Base-by-base conservation (phyloP, 306 rosid species). In the Nissolia schottii region DNA sequence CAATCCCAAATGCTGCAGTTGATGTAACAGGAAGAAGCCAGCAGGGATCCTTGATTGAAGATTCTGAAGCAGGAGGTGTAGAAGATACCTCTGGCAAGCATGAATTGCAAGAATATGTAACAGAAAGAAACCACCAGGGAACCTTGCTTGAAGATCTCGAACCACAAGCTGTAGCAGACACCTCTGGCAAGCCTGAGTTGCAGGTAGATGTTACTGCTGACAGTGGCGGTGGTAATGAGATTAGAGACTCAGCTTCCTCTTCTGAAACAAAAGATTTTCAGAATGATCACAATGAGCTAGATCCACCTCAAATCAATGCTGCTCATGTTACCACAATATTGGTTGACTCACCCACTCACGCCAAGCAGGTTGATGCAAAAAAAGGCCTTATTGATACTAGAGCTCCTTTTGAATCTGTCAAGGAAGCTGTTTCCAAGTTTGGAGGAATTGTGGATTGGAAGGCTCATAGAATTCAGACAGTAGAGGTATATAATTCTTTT, bases 361-460 rank as follows among this genome's bases (percentile, higher is more conserved):
- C 53, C 56, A 80, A 81, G 76, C 82, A 72, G 71, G 62, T 45
- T 71, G 80, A 81, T 66, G 71, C 45, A 38, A 86, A 73, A 84
- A 89, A 86, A 81, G 85, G 87, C 66, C 73, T 79, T 60, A 90
- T 95, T 65, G 97, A 95, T 84, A 89, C 99, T 20, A 72, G 92
- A n/a, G 79, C 96, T 57, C 99, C 99, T 25, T 86, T 95, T 80
- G 97, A 95, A 76, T 95, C 99, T 60, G 99, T 95, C 73, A 92
- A 95, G 83, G 96, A 87, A 82, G 99, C 96, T 60, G 99, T 95
- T 76, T 89, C 99, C 51, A 95, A 89, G 79, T 92, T 87, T 81
- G 99, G 99, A 78, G 97, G 97, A 64, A 95, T 92, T 87, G 96
- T 91, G 68, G 97, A 95, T 79, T 95, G 99, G 99, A 95, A 95